Percentiles rank a stretch among this genome's conserved stretches.
Evolutionary conservation across 768 basidiomycete species (phyloP).

Genomic region (Gymnopilus dilepis): DNA sequence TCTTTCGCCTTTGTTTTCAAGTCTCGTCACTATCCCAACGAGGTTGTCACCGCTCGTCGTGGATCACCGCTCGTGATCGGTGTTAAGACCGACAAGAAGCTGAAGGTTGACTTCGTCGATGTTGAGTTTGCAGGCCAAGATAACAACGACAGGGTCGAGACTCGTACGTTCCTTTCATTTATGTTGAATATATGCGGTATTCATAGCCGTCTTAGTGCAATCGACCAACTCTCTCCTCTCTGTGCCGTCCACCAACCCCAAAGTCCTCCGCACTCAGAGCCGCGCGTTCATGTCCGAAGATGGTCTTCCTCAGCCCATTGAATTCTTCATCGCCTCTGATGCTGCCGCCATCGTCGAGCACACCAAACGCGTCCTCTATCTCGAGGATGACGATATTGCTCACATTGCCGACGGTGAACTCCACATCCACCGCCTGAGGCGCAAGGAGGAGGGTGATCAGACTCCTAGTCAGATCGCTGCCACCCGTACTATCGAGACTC

Average conservation of each 20-base stretch:
- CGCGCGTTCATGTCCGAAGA: conserved; percentile 99
- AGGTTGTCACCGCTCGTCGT: conserved; percentile 94
- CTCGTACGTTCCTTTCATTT: conserved; percentile 38
- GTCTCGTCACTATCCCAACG: conserved; percentile 92
- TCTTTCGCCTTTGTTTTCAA: conserved; percentile 99
- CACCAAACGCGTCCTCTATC: conserved; percentile 97
- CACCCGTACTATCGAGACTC: conserved; percentile 95
- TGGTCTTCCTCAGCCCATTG: conserved; percentile 97
- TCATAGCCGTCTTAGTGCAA: conserved; percentile 26
- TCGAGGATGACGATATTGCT: conserved; percentile 98
- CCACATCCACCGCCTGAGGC: conserved; percentile 97
- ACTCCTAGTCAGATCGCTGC: conserved; percentile 65
- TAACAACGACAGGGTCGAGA: conserved; percentile 42
- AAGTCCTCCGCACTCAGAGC: conserved; percentile 92
- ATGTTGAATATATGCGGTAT: conserved; percentile 16
- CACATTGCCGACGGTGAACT: conserved; percentile 97
- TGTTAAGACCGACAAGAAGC: conserved; percentile 99
- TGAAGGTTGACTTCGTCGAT: conserved; percentile 99
- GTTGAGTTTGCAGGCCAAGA: conserved; percentile 91
- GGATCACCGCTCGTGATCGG: conserved; percentile 96
- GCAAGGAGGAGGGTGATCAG: conserved; percentile 74
- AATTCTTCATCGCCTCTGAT: conserved; percentile 99
- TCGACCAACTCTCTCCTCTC: conserved; percentile 65
- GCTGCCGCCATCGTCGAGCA: conserved; percentile 97
- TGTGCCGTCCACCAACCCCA: conserved; percentile 67